Conservation (phyloP, 169 alveolate species). For the Fabrea salina region DNA sequence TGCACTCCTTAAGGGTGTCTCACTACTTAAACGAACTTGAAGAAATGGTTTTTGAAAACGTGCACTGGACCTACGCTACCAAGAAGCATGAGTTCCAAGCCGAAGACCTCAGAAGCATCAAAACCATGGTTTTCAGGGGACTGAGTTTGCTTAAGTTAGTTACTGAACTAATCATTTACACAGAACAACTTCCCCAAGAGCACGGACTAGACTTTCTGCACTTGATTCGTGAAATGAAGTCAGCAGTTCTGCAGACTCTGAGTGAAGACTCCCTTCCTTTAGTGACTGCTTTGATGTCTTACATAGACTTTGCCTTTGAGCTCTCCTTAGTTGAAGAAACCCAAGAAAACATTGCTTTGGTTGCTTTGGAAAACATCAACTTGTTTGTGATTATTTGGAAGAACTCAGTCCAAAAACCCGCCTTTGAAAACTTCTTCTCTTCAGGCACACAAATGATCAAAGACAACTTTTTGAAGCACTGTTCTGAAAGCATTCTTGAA, state of each 20-base stretch:
- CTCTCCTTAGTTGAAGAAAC: neutral
- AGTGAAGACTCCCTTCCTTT: neutral
- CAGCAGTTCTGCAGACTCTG: neutral
- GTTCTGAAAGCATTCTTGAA: neutral
- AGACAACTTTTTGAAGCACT: neutral
- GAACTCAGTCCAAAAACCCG: neutral
- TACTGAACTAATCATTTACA: neutral
- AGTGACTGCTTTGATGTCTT: constrained; percentile 15
- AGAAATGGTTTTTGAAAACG: neutral
- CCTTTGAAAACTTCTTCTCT: neutral
- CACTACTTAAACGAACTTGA: neutral
- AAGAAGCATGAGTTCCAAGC: neutral
- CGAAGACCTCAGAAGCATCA: neutral
- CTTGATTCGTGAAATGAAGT: neutral
- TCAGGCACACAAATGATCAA: neutral
- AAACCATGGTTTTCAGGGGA: neutral
- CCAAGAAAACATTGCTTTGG: neutral
- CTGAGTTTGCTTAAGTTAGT: neutral
- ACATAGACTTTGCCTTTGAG: neutral
- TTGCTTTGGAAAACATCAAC: neutral
- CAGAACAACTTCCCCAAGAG: neutral
- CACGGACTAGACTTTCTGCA: neutral
- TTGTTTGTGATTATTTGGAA: neutral
- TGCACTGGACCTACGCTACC: neutral
- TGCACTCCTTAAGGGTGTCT: neutral